Evolutionary conservation across 208 protist genomes (phyloP).

Genomic region (Angomonas ambiguus): DNA sequence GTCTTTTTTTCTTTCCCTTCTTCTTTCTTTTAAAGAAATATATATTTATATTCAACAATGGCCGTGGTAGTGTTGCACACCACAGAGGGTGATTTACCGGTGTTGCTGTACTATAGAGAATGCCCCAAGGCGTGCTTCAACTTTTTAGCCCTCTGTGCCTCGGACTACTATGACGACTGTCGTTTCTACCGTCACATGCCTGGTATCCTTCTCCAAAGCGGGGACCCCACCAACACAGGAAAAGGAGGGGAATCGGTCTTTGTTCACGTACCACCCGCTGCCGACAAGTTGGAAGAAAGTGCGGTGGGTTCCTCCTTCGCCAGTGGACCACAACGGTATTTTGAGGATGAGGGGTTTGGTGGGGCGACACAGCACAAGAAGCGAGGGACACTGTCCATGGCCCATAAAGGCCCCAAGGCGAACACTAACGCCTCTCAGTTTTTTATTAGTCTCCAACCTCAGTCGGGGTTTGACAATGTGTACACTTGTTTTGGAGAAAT

Average conservation of each 20-base stretch:
- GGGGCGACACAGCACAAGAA: slow-evolving; percentile 65
- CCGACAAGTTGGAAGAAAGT: neutral
- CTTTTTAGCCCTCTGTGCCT: slow-evolving; percentile 93
- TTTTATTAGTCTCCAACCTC: slow-evolving; percentile 68
- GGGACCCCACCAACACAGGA: slow-evolving; percentile 91
- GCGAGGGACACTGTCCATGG: slow-evolving; percentile 93
- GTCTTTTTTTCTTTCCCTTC: neutral
- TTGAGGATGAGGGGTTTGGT: slow-evolving; percentile 89
- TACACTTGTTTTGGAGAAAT: slow-evolving; percentile 96
- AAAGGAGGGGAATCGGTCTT: slow-evolving; percentile 94
- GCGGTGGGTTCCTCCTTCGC: neutral
- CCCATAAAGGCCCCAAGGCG: slow-evolving; percentile 85
- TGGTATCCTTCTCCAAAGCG: slow-evolving; percentile 90
- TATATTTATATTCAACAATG: slow-evolving; percentile 28
- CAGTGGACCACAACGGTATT: slow-evolving; percentile 33
- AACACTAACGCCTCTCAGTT: slow-evolving; percentile 91
- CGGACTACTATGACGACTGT: slow-evolving; percentile 92
- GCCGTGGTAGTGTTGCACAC: slow-evolving; percentile 75
- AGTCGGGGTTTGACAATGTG: slow-evolving; percentile 69
- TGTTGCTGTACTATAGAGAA: slow-evolving; percentile 59
- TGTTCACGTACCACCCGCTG: slow-evolving; percentile 21
- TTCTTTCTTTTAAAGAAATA: slow-evolving; percentile 5
- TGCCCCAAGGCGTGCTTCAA: slow-evolving; percentile 93
- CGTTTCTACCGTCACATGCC: slow-evolving; percentile 93
- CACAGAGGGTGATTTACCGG: slow-evolving; percentile 51